Evolutionary conservation across 1,139 yeast genomes (phyloP).

Genomic region (Yamadazyma oceani): DNA sequence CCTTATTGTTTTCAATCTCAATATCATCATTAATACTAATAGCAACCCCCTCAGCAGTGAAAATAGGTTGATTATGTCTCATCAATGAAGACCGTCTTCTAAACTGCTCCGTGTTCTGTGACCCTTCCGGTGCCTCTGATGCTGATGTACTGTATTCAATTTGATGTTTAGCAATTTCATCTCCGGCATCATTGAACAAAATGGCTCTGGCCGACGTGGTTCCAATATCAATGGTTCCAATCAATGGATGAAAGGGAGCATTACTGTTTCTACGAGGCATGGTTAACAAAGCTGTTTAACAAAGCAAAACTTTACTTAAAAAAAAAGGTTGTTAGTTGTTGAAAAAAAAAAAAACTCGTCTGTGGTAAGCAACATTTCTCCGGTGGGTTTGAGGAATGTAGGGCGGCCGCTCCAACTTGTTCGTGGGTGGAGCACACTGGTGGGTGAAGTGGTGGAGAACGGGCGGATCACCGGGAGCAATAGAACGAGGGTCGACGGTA

Average conservation of each 20-base stretch:
- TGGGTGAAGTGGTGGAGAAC: no score
- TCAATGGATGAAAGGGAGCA: conserved; percentile 48
- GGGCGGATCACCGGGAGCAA: no score
- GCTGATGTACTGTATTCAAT: conserved; percentile 85
- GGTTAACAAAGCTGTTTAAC: no score
- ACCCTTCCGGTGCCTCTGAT: conserved; percentile 48
- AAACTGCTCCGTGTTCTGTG: conserved; percentile 49
- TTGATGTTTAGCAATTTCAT: conserved; percentile 83
- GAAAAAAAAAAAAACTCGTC: no score
- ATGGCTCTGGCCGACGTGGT: conserved; percentile 95
- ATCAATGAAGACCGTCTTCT: conserved; percentile 50
- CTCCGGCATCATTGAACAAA: conserved; percentile 69
- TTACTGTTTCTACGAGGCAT: conserved; percentile 46
- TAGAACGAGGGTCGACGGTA: no score
- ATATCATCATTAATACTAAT: conserved; percentile 57
- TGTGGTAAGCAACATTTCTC: no score
- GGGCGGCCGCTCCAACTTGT: no score
- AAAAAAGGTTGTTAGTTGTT: no score
- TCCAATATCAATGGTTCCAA: conserved; percentile 85
- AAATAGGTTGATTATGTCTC: conserved; percentile 57
- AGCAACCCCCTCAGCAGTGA: conserved; percentile 74
- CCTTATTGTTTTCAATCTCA: conserved; percentile 59
- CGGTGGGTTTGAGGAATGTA: no score
- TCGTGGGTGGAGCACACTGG: no score
- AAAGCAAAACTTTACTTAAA: no score